Base-by-base conservation (phyloP, 192 early-diverging fungal species). In the Umbelopsis ramanniana region DNA sequence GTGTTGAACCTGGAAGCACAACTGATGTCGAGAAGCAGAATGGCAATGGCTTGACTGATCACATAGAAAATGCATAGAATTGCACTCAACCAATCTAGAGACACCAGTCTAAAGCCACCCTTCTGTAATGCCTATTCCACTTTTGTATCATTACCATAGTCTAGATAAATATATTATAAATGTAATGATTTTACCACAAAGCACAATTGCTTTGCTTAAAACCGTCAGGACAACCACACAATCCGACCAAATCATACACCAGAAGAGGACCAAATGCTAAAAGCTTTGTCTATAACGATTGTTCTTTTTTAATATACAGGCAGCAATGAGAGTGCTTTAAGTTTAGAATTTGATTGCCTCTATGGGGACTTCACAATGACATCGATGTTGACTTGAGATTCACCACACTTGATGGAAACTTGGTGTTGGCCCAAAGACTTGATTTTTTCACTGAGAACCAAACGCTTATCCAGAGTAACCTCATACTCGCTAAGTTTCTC, bases 401-500 rank as follows among this genome's bases (percentile, higher is more conserved):
- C 22, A 19, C 72, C 77, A n/a, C 69, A 38, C 48, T 70, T 46
- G 43, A 80, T 67, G 7, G 50, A 46, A 10, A 76, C 40, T 8
- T 26, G 40, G 26, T 80, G 74, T 7, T 74, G 26, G 29, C 79
- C 79, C 3, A 79, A 46, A 9, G 67, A 55, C 37, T 79, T 79
- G 50, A 79, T 73, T 29, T 70, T 69, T 43, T 74, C 78, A 37
- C 74, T 71, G 17, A 68, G 71, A 47, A 80, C 74, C 9, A 68
- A 23, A 14, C 72, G 55, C 26, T 76, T 76, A 15, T 76, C 68
- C n/a, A 76, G 35, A 45, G 17, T 52, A 14, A 80, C 38, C 4
- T 47, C 74, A 14, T 46, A 45, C 15, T 74, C 74, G 26, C 70
- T 70, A 29, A 80, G 57, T 48, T 76, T 76, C 17, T 52, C 38